Conservation (phyloP, 1,284 basidiomycete genomes). For the Pseudozyma tsukubaensis region DNA sequence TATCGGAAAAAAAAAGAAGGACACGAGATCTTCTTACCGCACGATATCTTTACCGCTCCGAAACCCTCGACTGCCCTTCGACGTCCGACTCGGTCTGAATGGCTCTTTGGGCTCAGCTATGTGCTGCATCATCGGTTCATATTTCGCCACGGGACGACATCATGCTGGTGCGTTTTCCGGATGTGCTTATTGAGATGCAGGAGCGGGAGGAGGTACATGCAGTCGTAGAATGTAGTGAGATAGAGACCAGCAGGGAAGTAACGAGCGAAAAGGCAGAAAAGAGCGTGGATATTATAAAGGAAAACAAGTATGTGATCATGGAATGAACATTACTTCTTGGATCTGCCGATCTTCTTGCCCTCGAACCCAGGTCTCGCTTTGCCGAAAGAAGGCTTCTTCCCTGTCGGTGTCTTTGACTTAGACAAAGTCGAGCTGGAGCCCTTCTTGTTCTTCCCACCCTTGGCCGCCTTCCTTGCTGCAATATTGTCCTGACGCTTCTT, state of each 20-base stretch:
- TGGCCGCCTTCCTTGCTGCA: constrained; percentile 53
- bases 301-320: not conserved
- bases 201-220: constrained; percentile 1
- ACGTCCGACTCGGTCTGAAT: no score
- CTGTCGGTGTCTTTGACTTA: constrained; percentile 37
- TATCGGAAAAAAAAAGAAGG: not conserved
- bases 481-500: constrained; percentile 66
- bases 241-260: not conserved
- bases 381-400: constrained; percentile 39
- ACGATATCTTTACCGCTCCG: constrained; percentile 13
- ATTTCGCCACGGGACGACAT: not conserved
- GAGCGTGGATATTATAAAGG: not conserved
- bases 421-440: constrained; percentile 28
- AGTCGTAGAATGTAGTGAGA: not conserved
- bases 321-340: constrained; percentile 25
- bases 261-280: not conserved
- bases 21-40: constrained; percentile 38
- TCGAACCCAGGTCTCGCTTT: constrained; percentile 63
- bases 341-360: constrained; percentile 53
- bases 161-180: not conserved
- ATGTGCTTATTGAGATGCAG: constrained; percentile 10
- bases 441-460: constrained; percentile 48
- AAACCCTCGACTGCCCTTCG: not conserved
- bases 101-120: no score
- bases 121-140: no score